Conservation (phyloP, 805 yeast genomes). For the Metschnikowia lochheadii region DNA sequence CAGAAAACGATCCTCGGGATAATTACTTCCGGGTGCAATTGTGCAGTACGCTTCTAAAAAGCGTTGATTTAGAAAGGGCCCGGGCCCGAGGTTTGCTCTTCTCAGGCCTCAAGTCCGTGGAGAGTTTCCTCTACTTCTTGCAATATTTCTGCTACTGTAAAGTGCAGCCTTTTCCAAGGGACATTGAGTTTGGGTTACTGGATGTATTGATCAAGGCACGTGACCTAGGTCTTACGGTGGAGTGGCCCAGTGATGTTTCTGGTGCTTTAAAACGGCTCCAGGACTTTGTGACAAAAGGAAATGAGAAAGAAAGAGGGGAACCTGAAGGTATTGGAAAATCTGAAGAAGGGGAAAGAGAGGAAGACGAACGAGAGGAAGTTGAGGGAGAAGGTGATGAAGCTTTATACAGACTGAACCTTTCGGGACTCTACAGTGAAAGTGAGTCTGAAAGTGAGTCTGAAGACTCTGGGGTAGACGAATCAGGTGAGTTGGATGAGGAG, state of each 20-base stretch:
- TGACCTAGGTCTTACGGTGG: background rate
- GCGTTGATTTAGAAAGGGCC: conserved; percentile 14
- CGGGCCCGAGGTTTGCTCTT: conserved; percentile 5
- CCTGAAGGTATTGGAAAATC: background rate
- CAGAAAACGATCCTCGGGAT: conserved; percentile 56
- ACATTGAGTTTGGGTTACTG: conserved; percentile 50
- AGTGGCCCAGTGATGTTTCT: conserved; percentile 17
- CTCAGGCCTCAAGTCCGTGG: conserved; percentile 15
- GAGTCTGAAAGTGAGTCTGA: conserved; percentile 10
- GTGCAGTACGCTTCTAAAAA: conserved; percentile 26
- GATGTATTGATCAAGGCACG: conserved; percentile 30
- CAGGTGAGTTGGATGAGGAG: too few relatives aligned
- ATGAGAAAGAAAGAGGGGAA: background rate
- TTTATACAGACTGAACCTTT: background rate
- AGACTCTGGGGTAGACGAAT: conserved; percentile 5
- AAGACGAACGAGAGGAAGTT: background rate
- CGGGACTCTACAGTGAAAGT: background rate
- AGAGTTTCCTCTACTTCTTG: conserved; percentile 50
- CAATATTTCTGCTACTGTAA: conserved; percentile 71
- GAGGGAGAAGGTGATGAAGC: background rate
- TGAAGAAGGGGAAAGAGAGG: background rate
- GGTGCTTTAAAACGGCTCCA: conserved; percentile 13
- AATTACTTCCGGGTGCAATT: conserved; percentile 71
- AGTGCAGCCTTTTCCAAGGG: conserved; percentile 57
- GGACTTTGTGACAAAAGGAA: conserved; percentile 1